Evolutionary conservation across 306 rosid species (phyloP).

Genomic region (Pyrus betulifolia): DNA sequence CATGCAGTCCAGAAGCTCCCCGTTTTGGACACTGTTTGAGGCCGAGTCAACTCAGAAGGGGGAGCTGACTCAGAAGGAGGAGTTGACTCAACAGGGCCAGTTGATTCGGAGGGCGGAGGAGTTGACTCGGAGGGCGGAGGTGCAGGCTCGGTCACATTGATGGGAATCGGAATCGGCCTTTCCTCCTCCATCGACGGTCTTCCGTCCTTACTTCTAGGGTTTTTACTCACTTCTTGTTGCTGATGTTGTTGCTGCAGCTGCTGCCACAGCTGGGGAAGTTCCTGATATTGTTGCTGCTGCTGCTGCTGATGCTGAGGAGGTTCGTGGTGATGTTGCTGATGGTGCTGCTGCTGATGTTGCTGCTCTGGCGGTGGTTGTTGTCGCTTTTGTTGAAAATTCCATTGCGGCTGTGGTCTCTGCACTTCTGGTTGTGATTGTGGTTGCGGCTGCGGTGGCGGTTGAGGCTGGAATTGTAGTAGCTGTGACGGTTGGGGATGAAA

Average conservation of each 20-base stretch:
- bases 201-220: constrained; percentile 26
- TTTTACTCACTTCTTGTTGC: constrained; percentile 24
- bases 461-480: not conserved
- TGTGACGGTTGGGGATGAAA: constrained; percentile 6
- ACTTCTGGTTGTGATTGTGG: not conserved
- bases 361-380: not conserved
- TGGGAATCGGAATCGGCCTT: constrained; percentile 37
- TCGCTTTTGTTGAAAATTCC: not conserved
- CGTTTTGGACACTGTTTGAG: not conserved
- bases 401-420: not conserved
- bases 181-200: constrained; percentile 23
- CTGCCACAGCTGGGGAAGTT: not conserved
- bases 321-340: not conserved
- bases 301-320: not conserved
- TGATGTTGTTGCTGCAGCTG: not conserved
- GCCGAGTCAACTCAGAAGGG: constrained; percentile 2
- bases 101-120: constrained; percentile 2
- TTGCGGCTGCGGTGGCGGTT: not conserved
- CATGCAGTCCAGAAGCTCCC: constrained; percentile 88
- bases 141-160: constrained; percentile 31
- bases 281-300: not conserved
- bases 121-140: constrained; percentile 11
- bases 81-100: not conserved
- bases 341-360: not conserved
- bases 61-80: not conserved